Evolutionary conservation across 2,329 filamentous ascomycete genomes (phyloP).

Genomic region (Lachnellula hyalina): DNA sequence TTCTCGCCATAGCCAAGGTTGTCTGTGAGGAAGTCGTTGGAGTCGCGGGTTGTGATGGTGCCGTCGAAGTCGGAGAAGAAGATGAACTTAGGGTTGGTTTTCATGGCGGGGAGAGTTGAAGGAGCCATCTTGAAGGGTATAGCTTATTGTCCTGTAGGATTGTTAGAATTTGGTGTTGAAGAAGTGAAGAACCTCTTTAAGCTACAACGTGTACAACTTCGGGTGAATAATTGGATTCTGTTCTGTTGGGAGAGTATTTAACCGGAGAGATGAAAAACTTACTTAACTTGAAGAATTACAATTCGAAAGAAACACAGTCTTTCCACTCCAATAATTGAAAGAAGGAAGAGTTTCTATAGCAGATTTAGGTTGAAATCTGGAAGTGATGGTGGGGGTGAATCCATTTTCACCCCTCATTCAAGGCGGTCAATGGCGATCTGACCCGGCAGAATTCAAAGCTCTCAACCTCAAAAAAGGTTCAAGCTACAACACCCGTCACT

Average conservation of each 20-base stretch:
- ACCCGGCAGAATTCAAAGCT: not conserved
- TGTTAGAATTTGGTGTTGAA: not conserved
- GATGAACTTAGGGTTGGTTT: slow-evolving; percentile 77
- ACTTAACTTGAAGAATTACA: not conserved
- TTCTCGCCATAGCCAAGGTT: slow-evolving; percentile 78
- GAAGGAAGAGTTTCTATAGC: not conserved
- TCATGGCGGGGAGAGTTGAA: slow-evolving; percentile 49
- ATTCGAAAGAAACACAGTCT: not conserved
- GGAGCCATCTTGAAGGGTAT: slow-evolving; percentile 23
- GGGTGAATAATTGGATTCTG: not conserved
- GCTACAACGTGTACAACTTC: not conserved
- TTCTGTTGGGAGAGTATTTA: not conserved
- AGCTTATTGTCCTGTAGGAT: not conserved
- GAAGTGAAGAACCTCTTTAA: too few relatives aligned
- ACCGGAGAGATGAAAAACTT: not conserved
- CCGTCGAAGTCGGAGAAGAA: slow-evolving; percentile 99
- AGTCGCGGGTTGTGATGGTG: slow-evolving; percentile 74
- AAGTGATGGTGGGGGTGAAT: slow-evolving; percentile 9
- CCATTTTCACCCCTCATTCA: slow-evolving; percentile 3
- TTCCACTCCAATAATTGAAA: not conserved
- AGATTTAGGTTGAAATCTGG: not conserved
- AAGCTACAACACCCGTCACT: not conserved
- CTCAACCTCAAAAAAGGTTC: slow-evolving; percentile 15
- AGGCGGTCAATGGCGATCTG: not conserved
- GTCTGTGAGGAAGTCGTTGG: slow-evolving; percentile 74